Conservation (phyloP, 805 yeast species). For the Yamadazyma laniorum region DNA sequence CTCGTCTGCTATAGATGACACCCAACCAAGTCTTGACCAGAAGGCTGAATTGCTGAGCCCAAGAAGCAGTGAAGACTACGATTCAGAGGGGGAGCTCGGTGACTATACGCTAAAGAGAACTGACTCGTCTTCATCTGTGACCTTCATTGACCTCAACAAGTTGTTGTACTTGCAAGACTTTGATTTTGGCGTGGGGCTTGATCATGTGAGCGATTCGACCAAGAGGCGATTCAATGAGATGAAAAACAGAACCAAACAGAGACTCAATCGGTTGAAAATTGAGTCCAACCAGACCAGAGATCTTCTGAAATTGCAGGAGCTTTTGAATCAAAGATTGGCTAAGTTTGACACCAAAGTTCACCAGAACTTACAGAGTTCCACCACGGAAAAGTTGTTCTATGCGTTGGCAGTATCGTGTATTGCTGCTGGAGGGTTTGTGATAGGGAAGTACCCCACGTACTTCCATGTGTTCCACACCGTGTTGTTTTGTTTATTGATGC, state of each 20-base stretch:
- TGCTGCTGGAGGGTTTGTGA: constrained; percentile 68
- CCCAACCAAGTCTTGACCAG: neutral
- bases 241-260: constrained; percentile 34
- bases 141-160: constrained; percentile 36
- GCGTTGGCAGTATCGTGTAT: constrained; percentile 67
- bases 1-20: constrained; percentile 3
- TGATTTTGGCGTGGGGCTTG: constrained; percentile 41
- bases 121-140: constrained; percentile 26
- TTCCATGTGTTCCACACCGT: constrained; percentile 75
- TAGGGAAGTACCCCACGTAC: constrained; percentile 74
- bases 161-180: constrained; percentile 41
- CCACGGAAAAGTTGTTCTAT: constrained; percentile 74
- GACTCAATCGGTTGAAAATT: constrained; percentile 25
- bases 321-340: constrained; percentile 28
- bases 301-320: constrained; percentile 30
- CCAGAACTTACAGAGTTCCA: constrained; percentile 30
- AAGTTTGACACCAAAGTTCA: constrained; percentile 39
- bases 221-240: constrained; percentile 34
- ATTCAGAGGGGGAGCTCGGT: neutral
- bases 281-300: constrained; percentile 21
- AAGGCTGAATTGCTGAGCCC: neutral
- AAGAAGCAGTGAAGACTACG: constrained; percentile 6
- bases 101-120: constrained; percentile 17
- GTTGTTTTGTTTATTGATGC: constrained; percentile 64
- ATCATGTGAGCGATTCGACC: constrained; percentile 35